Percentiles rank a stretch among this genome's conserved stretches.
These are phyloP conservation scores for Seiridium cupressi DNA, from an alignment of 2,329 filamentous ascomycete species.

Conservation along the genomic window DNA sequence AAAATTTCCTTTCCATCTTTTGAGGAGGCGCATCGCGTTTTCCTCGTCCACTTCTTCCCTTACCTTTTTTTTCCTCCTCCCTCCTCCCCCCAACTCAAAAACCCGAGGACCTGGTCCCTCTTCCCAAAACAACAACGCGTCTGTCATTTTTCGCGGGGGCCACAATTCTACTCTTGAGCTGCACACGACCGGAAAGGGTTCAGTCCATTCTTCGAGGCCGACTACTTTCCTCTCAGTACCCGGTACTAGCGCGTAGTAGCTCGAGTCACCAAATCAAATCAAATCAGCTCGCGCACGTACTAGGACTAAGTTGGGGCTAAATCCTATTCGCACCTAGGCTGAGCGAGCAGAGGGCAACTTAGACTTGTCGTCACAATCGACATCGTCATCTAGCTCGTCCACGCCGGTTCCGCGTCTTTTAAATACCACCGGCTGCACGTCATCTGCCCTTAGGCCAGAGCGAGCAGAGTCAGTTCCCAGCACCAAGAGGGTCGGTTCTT, in stretches of 20 bases:
- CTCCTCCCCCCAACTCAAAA: background rate
- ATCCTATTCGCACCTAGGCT: constrained; percentile 2
- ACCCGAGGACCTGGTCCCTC: too few species aligned
- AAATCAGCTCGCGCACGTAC: constrained; percentile 2
- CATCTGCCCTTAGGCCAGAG: constrained; percentile 1
- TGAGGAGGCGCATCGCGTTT: background rate
- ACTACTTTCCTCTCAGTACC: background rate
- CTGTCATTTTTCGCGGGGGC: background rate
- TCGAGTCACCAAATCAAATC: constrained; percentile 1
- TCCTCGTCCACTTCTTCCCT: background rate
- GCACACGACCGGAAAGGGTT: background rate
- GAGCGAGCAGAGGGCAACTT: background rate
- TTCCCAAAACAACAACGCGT: background rate
- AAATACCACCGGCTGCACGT: constrained; percentile 2
- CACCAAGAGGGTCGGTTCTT: background rate
- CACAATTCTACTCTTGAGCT: background rate
- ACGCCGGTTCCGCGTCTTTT: background rate
- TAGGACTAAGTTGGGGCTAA: background rate
- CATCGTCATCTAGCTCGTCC: constrained; percentile 1
- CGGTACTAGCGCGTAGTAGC: constrained; percentile 2
- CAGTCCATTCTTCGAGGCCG: background rate
- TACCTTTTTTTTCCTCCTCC: background rate
- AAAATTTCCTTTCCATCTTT: background rate
- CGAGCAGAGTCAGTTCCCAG: background rate
- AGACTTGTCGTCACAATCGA: background rate